Percentiles rank a stretch among this genome's conserved stretches.
These are phyloP conservation scores for Puccinia polysora DNA, from an alignment of 1,284 basidiomycete genomes.

Conservation along the genomic window DNA sequence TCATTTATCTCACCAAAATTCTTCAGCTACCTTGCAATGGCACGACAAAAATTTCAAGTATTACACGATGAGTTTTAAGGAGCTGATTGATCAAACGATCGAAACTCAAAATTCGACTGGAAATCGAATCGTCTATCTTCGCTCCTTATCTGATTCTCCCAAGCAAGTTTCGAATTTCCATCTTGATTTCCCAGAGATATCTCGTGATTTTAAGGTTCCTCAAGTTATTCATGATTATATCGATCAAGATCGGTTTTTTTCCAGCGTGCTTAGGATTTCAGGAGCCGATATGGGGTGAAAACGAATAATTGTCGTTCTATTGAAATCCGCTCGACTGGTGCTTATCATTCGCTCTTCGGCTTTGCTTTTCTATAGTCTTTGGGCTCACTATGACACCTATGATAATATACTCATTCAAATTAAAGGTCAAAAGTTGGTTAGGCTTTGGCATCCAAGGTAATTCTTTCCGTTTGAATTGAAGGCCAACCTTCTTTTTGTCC, in stretches of 20 bases:
- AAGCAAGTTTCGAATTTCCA: slow-evolving; percentile 32
- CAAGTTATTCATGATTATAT: slow-evolving; percentile 14
- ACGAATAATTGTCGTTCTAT: neutral
- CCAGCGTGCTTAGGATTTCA: slow-evolving; percentile 36
- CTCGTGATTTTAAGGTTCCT: slow-evolving; percentile 34
- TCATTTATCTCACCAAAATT: slow-evolving; percentile 26
- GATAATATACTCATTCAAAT: slow-evolving; percentile 43
- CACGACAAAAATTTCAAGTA: slow-evolving; percentile 43
- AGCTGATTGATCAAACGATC: slow-evolving; percentile 27
- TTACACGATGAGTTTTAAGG: slow-evolving; percentile 26
- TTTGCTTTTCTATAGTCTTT: slow-evolving; percentile 22
- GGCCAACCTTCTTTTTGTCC: neutral
- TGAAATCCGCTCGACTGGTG: neutral
- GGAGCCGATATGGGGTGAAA: slow-evolving; percentile 44
- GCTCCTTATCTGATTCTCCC: slow-evolving; percentile 37
- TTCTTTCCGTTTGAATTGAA: neutral
- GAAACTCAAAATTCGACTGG: neutral
- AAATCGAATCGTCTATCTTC: slow-evolving; percentile 21
- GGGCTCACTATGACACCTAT: slow-evolving; percentile 43
- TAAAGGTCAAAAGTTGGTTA: slow-evolving; percentile 28
- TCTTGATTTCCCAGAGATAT: slow-evolving; percentile 31
- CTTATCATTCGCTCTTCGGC: neutral
- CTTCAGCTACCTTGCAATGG: slow-evolving; percentile 27
- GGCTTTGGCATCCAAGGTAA: slow-evolving; percentile 43
- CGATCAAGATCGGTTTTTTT: slow-evolving; percentile 23